Percentiles rank a stretch among this genome's conserved stretches.
phyloP scores from a whole-genome alignment of 352 stramenopile genomes.

The Blastocystis sp. region DNA sequence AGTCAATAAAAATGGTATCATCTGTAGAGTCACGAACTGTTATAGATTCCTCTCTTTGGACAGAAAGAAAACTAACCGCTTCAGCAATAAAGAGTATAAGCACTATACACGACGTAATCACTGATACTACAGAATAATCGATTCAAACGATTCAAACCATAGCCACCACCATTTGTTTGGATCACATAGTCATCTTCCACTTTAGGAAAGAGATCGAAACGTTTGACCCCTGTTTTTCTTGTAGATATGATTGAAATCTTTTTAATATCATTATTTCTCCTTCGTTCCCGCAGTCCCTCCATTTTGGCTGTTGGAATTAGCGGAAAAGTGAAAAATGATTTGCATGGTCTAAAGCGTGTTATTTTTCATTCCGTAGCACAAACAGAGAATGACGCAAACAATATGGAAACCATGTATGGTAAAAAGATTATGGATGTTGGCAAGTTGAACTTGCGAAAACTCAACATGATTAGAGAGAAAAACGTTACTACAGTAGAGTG shows the following conservation, averaged over 20 bases:
- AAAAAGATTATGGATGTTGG: too few relatives aligned
- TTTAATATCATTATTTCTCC: neutral
- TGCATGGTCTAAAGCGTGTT: too few relatives aligned
- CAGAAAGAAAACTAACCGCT: neutral
- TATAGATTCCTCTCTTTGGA: neutral
- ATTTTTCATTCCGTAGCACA: too few relatives aligned
- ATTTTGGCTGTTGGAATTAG: neutral
- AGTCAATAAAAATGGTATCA: slow-evolving; percentile 26
- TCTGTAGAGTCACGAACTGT: neutral
- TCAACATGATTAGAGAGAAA: too few relatives aligned
- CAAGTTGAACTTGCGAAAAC: too few relatives aligned
- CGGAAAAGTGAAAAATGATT: neutral
- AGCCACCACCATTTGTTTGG: slow-evolving; percentile 11
- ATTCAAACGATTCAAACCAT: neutral
- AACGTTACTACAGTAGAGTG: too few relatives aligned
- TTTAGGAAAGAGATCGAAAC: slow-evolving; percentile 34
- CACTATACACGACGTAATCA: neutral
- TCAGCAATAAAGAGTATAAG: slow-evolving; percentile 4
- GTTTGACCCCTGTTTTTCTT: neutral
- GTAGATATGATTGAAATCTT: neutral
- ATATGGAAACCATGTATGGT: too few relatives aligned
- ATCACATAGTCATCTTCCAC: slow-evolving; percentile 48
- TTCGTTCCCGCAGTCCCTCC: slow-evolving; percentile 16
- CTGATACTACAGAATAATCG: neutral
- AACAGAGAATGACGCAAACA: too few relatives aligned